Base-by-base conservation (phyloP, 805 yeast species). In the Teunomyces tritomae region DNA sequence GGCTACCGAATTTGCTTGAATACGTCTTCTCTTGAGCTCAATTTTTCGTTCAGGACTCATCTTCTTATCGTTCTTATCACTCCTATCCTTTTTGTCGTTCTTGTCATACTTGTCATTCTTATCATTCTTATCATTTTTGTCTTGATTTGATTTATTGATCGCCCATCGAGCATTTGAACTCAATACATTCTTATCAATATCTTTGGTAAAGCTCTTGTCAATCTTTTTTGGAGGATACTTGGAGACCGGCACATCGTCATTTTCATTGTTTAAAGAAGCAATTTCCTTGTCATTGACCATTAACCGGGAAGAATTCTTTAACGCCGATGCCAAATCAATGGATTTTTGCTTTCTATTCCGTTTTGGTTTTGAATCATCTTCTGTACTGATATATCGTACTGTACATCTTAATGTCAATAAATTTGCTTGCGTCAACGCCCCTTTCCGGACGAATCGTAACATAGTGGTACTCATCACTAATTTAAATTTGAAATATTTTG, bases 381-480 rank as follows among this genome's bases (percentile, higher is more conserved):
- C 39, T 35, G 39, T 33, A 14, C 33, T 39, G 32, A 39, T 39
- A 16, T 16, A 24, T 24, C 40, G 40, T 24, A 37, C 16, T 13
- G 28, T 16, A 20, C 13, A 10, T 20, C 40, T 37, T 7, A 11
- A 7, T 8, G 29, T 13, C 20, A 11, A 37, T 14, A 13, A 13
- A 5, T n/a, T 26, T 14, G 26, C 32, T 8, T 9, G 9, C 13
- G n/a, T 28, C 11, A 53, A 40, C 57, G 56, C 30, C 60, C 52
- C 26, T 53, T 54, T 33, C 55, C 55, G 48, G 65, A 61, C 46
- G 55, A 57, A 46, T 63, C 63, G 8, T 63, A 58, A 36, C 50
- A 59, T 44, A 63, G 64, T 5, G 59, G 57, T 45, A 61, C 50
- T 54, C 60, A 44, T 56, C 62, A 8, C 65, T 35, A 35, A 35